Base-by-base conservation (phyloP, 2,329 filamentous ascomycete species). In the Ceratocystis albifundus region DNA sequence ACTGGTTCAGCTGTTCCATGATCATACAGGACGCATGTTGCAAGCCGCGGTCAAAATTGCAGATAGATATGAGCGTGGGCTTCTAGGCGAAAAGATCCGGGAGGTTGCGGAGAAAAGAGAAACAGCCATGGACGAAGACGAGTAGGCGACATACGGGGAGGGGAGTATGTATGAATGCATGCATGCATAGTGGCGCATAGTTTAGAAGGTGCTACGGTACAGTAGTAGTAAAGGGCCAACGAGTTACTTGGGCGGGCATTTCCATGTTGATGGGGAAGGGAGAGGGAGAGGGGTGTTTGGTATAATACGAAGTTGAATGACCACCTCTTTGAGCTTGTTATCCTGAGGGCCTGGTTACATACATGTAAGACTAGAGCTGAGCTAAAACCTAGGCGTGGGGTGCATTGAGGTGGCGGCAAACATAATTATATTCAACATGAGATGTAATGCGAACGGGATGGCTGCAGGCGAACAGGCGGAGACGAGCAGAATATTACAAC, bases 11-110 rank as follows among this genome's bases (percentile, higher is more conserved):
- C 79, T 99, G 72, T 89, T 99, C 86, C 83, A 83, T 57, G 92
- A 97, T 77, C 81, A 85, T 59, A 88, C 84, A 68, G 93, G 93
- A 20, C 87, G 88, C 74, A 96, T 96, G 89, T 76, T 96, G 67
- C 91, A 96, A 74, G 89, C 93, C 3, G 94, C 94, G 1, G 84
- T 86, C 66, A 96, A 95, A 80, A 84, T 99, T 62, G 94, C 94
- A 7, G 84, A 88, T 73, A 81, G 93, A 71, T 99, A 95, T 77
- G 89, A 89, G 8, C 80, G 89, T 68, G 82, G 83, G 50, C 83
- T 96, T 30, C 76, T 99, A 71, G 88, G 88, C 53, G 90, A 93
- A 72, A 97, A 97, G 83, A 97, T 99, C 72, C 82, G 87, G 64
- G 89, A 66, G 61, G 17, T 64, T 28, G 67, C 64, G 25, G 67